A percentile compares a stretch with the other conserved stretches of the same genome.
Evolutionary conservation across 192 early-diverging fungal species (phyloP).

Genomic region (Rhizophagus clarus): DNA sequence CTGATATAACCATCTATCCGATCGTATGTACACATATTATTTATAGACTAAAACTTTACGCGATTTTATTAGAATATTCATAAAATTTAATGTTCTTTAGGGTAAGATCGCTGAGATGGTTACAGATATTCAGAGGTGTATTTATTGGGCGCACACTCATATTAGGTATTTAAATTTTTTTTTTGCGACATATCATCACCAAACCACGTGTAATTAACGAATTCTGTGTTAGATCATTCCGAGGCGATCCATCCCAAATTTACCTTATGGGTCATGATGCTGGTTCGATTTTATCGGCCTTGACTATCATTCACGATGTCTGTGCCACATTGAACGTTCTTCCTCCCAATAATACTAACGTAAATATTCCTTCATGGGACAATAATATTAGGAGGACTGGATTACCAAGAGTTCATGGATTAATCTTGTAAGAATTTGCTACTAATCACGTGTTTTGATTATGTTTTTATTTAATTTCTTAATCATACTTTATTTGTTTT

Average conservation of each 20-base stretch:
- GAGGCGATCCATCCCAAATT: constrained; percentile 43
- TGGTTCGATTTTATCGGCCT: constrained; percentile 41
- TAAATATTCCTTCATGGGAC: constrained; percentile 31
- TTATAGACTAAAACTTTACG: not conserved
- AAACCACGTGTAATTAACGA: not conserved
- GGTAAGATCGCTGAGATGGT: constrained; percentile 49
- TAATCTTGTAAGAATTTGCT: constrained; percentile 39
- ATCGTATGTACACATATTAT: constrained; percentile 22
- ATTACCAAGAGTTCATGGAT: constrained; percentile 43
- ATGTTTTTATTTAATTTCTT: not conserved
- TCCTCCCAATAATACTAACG: constrained; percentile 29
- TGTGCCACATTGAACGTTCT: constrained; percentile 36
- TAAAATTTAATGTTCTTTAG: constrained; percentile 5
- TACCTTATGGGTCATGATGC: constrained; percentile 48
- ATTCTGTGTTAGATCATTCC: constrained; percentile 32
- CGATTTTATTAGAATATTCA: not conserved
- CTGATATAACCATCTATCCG: constrained; percentile 48
- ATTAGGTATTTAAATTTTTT: constrained; percentile 7
- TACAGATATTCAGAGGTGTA: constrained; percentile 42
- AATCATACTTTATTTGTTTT: not conserved
- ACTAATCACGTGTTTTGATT: not conserved
- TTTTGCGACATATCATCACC: not conserved
- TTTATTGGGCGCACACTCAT: constrained; percentile 40
- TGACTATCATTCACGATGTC: constrained; percentile 47
- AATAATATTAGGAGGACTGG: constrained; percentile 22